Evolutionary conservation across 129 eudicot genomes (phyloP).

Genomic region (Escallonia rubra): DNA sequence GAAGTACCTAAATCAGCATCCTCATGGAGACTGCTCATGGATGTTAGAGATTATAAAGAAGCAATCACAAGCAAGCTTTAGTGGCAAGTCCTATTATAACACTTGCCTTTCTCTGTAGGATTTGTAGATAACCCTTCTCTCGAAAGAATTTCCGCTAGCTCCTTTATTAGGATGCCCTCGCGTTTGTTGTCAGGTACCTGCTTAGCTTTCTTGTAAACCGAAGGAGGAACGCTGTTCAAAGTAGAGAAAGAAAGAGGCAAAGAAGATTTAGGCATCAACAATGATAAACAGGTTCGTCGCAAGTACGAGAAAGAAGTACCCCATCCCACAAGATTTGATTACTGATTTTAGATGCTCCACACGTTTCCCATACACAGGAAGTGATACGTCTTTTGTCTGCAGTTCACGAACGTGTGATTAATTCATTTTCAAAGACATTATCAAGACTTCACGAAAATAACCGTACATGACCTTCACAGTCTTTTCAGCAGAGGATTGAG

Average conservation of each 20-base stretch:
- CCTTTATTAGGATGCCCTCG: slow-evolving; percentile 65
- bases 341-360: slow-evolving; percentile 85
- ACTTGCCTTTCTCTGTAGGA: slow-evolving; percentile 85
- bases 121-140: slow-evolving; percentile 74
- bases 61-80: slow-evolving; percentile 3
- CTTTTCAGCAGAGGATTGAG: slow-evolving; percentile 58
- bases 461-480: slow-evolving; percentile 47
- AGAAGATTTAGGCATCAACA: slow-evolving; percentile 4
- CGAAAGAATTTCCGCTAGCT: slow-evolving; percentile 62
- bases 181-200: slow-evolving; percentile 75
- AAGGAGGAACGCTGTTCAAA: slow-evolving; percentile 62
- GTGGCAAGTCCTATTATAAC: neutral
- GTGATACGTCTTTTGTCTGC: slow-evolving; percentile 60
- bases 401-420: slow-evolving; percentile 4
- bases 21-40: no score
- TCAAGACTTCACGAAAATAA: neutral
- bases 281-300: neutral
- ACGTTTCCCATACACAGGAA: slow-evolving; percentile 73
- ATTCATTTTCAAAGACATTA: neutral
- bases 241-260: slow-evolving; percentile 13
- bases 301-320: slow-evolving; percentile 29
- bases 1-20: no score
- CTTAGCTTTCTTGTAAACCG: slow-evolving; percentile 78
- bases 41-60: neutral
- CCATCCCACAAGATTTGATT: slow-evolving; percentile 91